These are phyloP conservation scores for Gastrodia elata DNA, from an alignment of 106 monocot species.

Conservation along the genomic window DNA sequence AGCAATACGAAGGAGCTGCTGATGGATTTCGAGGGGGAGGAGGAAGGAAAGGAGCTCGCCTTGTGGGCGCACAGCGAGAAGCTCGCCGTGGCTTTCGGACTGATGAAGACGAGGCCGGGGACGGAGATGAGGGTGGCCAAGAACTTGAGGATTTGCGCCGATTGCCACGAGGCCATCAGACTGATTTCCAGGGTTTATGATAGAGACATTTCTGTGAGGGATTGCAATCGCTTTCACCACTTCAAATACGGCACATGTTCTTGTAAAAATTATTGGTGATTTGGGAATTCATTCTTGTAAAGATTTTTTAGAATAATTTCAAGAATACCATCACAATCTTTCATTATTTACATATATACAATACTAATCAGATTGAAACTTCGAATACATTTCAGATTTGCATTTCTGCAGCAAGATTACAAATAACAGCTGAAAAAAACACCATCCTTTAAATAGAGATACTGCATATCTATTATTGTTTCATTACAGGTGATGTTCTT, in stretches of 20 bases:
- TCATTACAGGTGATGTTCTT: too few species aligned
- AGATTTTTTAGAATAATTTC: too few species aligned
- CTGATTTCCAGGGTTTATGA: slow-evolving; percentile 18
- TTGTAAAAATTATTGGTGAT: slow-evolving; percentile 9
- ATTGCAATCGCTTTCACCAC: slow-evolving; percentile 18
- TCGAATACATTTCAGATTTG: too few species aligned
- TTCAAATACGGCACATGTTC: slow-evolving; percentile 8
- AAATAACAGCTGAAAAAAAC: too few species aligned
- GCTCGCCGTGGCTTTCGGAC: slow-evolving; percentile 17
- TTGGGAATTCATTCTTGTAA: too few species aligned
- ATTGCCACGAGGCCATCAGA: slow-evolving; percentile 21
- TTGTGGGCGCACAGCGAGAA: slow-evolving; percentile 12
- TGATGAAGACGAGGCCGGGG: slow-evolving; percentile 10
- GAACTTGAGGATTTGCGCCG: slow-evolving; percentile 18
- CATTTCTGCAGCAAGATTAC: too few species aligned
- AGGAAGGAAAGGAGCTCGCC: slow-evolving; percentile 2
- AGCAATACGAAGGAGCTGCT: slow-evolving; percentile 12
- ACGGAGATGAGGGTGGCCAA: slow-evolving; percentile 16
- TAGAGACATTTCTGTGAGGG: slow-evolving; percentile 12
- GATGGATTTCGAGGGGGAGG: slow-evolving; percentile 9
- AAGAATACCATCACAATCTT: too few species aligned
- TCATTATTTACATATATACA: too few species aligned
- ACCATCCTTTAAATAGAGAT: too few species aligned
- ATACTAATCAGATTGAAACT: too few species aligned
- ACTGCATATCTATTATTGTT: too few species aligned